These are phyloP conservation scores for Buxus sempervirens DNA, from an alignment of 164 flowering plant genomes.

Conservation along the genomic window DNA sequence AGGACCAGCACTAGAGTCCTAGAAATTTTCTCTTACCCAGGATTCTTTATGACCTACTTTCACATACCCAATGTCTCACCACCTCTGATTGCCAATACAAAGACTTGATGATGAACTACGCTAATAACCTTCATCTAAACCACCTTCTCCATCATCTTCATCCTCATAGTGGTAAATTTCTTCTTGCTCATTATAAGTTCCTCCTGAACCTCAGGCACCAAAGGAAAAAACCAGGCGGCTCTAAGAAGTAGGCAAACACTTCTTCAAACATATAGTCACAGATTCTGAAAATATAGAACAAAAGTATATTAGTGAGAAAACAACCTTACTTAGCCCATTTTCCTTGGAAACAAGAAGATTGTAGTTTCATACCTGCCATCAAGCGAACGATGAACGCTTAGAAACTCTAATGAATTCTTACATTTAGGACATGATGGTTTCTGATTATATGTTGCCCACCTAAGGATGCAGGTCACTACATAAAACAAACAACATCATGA, in stretches of 20 bases:
- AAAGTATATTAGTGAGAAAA: background rate
- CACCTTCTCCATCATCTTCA: conserved; percentile 51
- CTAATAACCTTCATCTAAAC: conserved; percentile 47
- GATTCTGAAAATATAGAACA: conserved; percentile 36
- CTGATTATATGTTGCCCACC: conserved; percentile 72
- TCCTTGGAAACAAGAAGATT: background rate
- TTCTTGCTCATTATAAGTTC: conserved; percentile 30
- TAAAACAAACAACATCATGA: conserved; percentile 5
- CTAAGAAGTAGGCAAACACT: conserved; percentile 91
- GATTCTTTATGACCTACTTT: conserved; percentile 83
- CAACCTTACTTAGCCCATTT: background rate
- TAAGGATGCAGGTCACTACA: conserved; percentile 82
- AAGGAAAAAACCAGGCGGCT: conserved; percentile 80
- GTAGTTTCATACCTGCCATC: conserved; percentile 67
- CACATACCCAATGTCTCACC: conserved; percentile 89
- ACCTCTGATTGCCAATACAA: conserved; percentile 80
- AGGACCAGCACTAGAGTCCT: conserved; percentile 41
- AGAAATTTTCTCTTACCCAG: conserved; percentile 37
- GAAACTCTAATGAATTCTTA: conserved; percentile 73
- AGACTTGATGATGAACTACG: conserved; percentile 33
- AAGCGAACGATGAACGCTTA: conserved; percentile 74
- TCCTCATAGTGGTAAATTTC: conserved; percentile 25
- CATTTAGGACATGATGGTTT: conserved; percentile 89
- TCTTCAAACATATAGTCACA: conserved; percentile 95
- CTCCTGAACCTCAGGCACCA: conserved; percentile 41